A percentile compares a stretch with the other conserved stretches of the same genome.
phyloP scores from a whole-genome alignment of 2,329 filamentous ascomycete genomes.

The Simplicillium sp. region DNA sequence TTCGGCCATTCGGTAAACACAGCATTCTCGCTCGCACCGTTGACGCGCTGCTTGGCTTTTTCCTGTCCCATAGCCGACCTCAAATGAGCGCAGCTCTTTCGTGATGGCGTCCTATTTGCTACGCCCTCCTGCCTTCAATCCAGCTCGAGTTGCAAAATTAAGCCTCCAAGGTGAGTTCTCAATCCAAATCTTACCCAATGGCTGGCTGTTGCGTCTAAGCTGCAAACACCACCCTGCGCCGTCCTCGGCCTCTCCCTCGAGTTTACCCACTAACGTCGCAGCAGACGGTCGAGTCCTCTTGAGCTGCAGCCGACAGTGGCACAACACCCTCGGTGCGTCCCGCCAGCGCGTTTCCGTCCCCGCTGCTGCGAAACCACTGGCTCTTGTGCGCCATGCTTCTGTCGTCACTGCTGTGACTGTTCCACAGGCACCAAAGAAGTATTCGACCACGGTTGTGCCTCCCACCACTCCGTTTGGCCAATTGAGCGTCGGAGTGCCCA shows the following conservation, averaged over 20 bases:
- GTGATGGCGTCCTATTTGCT: constrained; percentile 24
- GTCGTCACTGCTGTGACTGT: constrained; percentile 14
- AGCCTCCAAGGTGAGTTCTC: constrained; percentile 15
- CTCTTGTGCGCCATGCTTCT: constrained; percentile 29
- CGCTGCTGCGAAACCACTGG: constrained; percentile 20
- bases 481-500: constrained; percentile 69
- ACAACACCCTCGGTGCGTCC: constrained; percentile 20
- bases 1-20: no score
- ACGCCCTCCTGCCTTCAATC: constrained; percentile 21
- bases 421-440: constrained; percentile 16
- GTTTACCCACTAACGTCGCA: no score
- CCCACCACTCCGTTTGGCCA: constrained; percentile 55
- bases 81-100: constrained; percentile 17
- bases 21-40: neutral
- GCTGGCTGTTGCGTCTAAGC: neutral
- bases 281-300: constrained; percentile 12
- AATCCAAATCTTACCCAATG: no score
- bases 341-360: constrained; percentile 17
- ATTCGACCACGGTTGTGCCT: constrained; percentile 29
- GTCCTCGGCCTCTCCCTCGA: neutral
- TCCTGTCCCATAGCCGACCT: constrained; percentile 3
- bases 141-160: constrained; percentile 14
- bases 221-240: neutral
- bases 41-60: neutral
- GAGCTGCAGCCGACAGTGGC: constrained; percentile 25